phyloP scores from a whole-genome alignment of 2,329 filamentous ascomycete species.

The Diaporthe sp. region DNA sequence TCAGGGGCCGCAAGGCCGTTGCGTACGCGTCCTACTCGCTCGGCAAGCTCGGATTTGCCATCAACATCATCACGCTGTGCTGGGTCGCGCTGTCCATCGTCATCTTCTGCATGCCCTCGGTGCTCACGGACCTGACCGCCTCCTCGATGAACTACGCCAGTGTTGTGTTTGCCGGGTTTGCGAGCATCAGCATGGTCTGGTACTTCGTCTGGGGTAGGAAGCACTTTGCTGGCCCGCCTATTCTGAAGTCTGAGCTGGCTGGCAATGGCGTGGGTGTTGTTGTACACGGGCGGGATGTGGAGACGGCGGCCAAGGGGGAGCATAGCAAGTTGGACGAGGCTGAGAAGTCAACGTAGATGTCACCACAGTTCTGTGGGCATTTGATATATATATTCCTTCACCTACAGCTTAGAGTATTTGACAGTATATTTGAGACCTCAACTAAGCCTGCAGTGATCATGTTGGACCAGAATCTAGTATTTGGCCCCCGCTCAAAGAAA shows the following conservation, averaged over 20 bases:
- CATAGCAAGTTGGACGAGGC: constrained; percentile 3
- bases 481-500: neutral
- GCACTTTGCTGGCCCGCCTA: constrained; percentile 72
- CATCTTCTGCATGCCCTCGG: constrained; percentile 82
- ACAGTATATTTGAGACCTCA: no score
- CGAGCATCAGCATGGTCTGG: constrained; percentile 70
- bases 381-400: neutral
- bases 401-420: neutral
- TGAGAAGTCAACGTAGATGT: neutral
- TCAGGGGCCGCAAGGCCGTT: constrained; percentile 77
- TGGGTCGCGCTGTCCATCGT: constrained; percentile 81
- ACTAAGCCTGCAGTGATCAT: no score
- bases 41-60: constrained; percentile 75
- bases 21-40: constrained; percentile 76
- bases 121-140: constrained; percentile 66
- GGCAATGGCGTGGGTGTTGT: constrained; percentile 6
- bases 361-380: no score
- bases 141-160: constrained; percentile 76
- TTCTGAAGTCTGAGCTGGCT: constrained; percentile 47
- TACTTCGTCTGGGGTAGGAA: constrained; percentile 74
- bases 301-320: neutral
- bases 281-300: constrained; percentile 19
- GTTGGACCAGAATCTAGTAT: neutral
- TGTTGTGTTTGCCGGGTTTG: constrained; percentile 76
- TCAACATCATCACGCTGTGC: constrained; percentile 76